Base-by-base conservation (phyloP, 768 basidiomycete species). In the Stropharia rugosoannulata region DNA sequence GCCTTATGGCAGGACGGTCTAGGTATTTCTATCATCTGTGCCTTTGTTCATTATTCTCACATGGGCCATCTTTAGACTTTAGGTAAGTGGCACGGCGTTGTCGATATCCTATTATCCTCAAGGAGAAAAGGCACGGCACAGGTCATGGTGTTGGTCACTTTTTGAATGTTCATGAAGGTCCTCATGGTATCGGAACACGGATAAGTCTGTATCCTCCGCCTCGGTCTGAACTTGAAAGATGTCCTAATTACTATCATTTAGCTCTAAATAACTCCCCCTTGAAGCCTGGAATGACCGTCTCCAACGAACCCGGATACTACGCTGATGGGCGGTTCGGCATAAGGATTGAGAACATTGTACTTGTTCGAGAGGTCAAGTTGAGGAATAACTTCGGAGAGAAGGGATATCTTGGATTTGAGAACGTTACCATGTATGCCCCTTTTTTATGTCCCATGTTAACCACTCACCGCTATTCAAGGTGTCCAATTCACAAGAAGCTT, bases 91-190 rank as follows among this genome's bases (percentile, higher is more conserved):
- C 57, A 43, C 19, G 27, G 19, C 19, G 3, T 11, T 27, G 45
- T 38, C 40, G 22, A 32, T 38, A 37, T 41, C 54, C 43, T 6
- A 48, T 25, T 54, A 87, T 55, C 64, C 49, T 7, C n/a, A 35
- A 44, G 44, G 25, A 43, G 39, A 40, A 6, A 50, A 89, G 93
- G 57, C 95, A 97, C 59, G 91, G 93, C 4, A 97, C 95, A 16
- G 94, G 94, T 0, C 96, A 98, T 63, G 96, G 97, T 35, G 90
- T 99, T 32, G 96, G 96, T 0, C 87, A 91, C 61, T 98, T 89
- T 74, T 72, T 98, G 51, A 97, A 97, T 58, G 95, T 98, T 0
- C 95, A 98, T 64, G 95, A 98, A 77, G 81, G 83, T 2, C 84
- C 84, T 2, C 85, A 87, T 35, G 84, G 84, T 5, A 83, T 86